Conservation (phyloP, 2,329 filamentous ascomycete species). For the Xylariaceae sp. region DNA sequence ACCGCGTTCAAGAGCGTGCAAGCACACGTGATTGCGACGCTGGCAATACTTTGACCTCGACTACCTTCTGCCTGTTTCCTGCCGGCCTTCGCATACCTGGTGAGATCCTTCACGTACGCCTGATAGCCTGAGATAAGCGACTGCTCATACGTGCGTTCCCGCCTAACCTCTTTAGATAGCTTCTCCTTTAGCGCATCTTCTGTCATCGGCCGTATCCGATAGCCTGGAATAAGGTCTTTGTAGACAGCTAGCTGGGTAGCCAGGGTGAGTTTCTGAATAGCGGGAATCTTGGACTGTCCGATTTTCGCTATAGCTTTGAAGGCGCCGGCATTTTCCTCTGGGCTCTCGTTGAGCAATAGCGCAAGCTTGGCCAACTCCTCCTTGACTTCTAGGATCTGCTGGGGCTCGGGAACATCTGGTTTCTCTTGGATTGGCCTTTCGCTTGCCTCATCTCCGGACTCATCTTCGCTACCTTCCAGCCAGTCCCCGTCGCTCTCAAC, state of each 20-base stretch:
- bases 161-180: slow-evolving; percentile 88
- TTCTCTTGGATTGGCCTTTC: slow-evolving; percentile 48
- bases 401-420: slow-evolving; percentile 70
- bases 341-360: slow-evolving; percentile 81
- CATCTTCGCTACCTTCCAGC: slow-evolving; percentile 63
- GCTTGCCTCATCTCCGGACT: slow-evolving; percentile 45
- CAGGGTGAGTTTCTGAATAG: slow-evolving; percentile 83
- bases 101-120: slow-evolving; percentile 76
- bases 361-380: slow-evolving; percentile 90
- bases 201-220: slow-evolving; percentile 81
- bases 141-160: slow-evolving; percentile 83
- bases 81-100: slow-evolving; percentile 63
- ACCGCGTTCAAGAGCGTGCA: slow-evolving; percentile 80
- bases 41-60: slow-evolving; percentile 58
- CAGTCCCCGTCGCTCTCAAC: slow-evolving; percentile 64
- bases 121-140: slow-evolving; percentile 85
- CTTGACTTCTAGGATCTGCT: slow-evolving; percentile 85
- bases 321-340: slow-evolving; percentile 82
- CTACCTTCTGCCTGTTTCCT: slow-evolving; percentile 40
- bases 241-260: slow-evolving; percentile 88
- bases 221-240: slow-evolving; percentile 95
- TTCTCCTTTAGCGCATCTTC: slow-evolving; percentile 78
- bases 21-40: slow-evolving; percentile 81
- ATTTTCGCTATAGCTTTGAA: slow-evolving; percentile 79
- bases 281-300: slow-evolving; percentile 67